Percentiles rank a stretch among this genome's conserved stretches.
phyloP scores from a whole-genome alignment of 2,329 filamentous ascomycete species.

The Geoglossum cookeanum region DNA sequence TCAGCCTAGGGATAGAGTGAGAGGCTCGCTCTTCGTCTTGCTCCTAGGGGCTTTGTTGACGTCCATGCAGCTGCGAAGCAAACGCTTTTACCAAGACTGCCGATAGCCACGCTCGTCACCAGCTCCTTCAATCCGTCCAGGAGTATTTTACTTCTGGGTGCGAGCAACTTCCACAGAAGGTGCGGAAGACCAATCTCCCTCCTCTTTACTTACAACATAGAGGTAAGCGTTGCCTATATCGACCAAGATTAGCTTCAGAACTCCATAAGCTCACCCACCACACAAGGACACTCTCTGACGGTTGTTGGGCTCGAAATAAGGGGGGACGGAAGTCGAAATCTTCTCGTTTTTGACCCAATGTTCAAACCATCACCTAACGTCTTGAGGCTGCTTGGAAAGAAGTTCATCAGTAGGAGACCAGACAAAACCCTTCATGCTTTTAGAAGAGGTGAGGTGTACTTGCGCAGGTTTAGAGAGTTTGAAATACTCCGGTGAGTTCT shows the following conservation, averaged over 20 bases:
- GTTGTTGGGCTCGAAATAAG: constrained; percentile 68
- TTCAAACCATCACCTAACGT: constrained; percentile 50
- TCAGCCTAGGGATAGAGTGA: constrained; percentile 46
- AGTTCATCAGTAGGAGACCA: constrained; percentile 23
- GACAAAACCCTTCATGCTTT: constrained; percentile 48
- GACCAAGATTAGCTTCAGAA: neutral
- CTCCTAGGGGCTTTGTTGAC: neutral
- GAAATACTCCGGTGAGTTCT: constrained; percentile 52
- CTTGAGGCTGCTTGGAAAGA: constrained; percentile 33
- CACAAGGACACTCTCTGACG: constrained; percentile 64
- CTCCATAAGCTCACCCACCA: neutral
- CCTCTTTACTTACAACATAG: constrained; percentile 84
- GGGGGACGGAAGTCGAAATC: constrained; percentile 40
- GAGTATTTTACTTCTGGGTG: constrained; percentile 44
- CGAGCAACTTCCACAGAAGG: constrained; percentile 30
- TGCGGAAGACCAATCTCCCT: constrained; percentile 53
- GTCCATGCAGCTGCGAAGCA: constrained; percentile 35
- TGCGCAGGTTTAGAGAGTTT: constrained; percentile 55
- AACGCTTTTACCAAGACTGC: constrained; percentile 34
- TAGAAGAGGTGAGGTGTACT: constrained; percentile 46
- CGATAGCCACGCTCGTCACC: constrained; percentile 28
- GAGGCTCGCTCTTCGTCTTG: constrained; percentile 11
- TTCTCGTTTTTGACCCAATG: constrained; percentile 80
- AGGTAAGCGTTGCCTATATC: constrained; percentile 24
- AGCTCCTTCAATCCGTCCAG: constrained; percentile 49